Conservation (phyloP, 306 rosid genomes). For the Lathyrus sativus region DNA sequence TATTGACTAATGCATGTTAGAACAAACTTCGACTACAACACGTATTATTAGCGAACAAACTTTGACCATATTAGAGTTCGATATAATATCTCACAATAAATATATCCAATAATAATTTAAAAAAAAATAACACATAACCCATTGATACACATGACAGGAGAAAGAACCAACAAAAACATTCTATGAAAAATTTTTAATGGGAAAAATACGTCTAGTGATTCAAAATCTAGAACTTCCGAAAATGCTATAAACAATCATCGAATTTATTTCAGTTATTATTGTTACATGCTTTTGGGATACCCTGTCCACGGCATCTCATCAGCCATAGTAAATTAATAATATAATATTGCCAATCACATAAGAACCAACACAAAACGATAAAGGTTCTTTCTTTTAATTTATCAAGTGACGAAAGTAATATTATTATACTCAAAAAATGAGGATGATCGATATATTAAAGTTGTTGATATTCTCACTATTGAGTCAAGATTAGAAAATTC, state of each 20-base stretch:
- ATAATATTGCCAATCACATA: neutral
- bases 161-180: neutral
- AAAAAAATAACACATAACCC: neutral
- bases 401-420: neutral
- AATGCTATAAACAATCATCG: neutral
- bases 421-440: neutral
- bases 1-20: too few species aligned
- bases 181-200: too few species aligned
- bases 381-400: neutral
- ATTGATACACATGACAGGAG: neutral
- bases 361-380: neutral
- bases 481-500: neutral
- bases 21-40: too few species aligned
- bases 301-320: conserved; percentile 17
- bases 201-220: neutral
- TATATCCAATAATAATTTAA: neutral
- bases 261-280: neutral
- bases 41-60: too few species aligned
- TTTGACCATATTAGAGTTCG: too few species aligned
- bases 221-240: neutral
- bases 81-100: too few species aligned
- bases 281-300: neutral
- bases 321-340: neutral
- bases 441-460: neutral
- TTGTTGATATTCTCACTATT: neutral